Evolutionary conservation across 768 basidiomycete species (phyloP), one percentile per base, ranked within the genome.

Genomic region (Tubosaeta sp.): DNA sequence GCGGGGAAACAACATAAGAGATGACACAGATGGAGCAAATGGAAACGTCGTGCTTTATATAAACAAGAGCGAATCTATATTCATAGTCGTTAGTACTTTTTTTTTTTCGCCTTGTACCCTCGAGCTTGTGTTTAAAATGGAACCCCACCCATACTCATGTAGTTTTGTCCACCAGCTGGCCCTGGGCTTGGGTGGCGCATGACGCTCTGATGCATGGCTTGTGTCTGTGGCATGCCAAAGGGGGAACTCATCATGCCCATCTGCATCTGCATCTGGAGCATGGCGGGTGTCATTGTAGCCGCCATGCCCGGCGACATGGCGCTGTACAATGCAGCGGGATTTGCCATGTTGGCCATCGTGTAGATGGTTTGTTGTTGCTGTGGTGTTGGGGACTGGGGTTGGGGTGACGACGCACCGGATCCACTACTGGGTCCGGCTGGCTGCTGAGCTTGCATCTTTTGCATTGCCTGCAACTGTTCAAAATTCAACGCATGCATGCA

Each of bases 131-230:
- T 53, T 63, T 61, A 73, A 43, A 60, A 64, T 3, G 59, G 67
- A 31, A 68, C 61, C 10, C 70, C 65, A 40, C 70, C 67, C 66
- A 74, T 73, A 40, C 66, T 71, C 69, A 77, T 74, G 59, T 76
- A 78, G 21, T 69, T 72, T 54, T 76, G 76, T 48, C 68, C 69
- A 16, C 66, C 70, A 46, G 73, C 63, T 11, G 82, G 83, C 13
- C 73, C 78, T 13, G 87, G 86, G 63, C 81, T 87, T 12, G 86
- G 80, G 67, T 91, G 86, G 52, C 89, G 80, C 87, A 91, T 84
- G 49, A 90, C 86, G 56, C 86, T 89, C 62, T 85, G 83, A 48
- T 89, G 87, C 83, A 90, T 88, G n/a, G 86, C 80, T 55, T 86
- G 85, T 34, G 79, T 76, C 57, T 83, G 79, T 14, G 74, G 70